These are phyloP conservation scores for Phylloboletellus chloephorus DNA, from an alignment of 1,284 basidiomycete species.

Conservation along the genomic window DNA sequence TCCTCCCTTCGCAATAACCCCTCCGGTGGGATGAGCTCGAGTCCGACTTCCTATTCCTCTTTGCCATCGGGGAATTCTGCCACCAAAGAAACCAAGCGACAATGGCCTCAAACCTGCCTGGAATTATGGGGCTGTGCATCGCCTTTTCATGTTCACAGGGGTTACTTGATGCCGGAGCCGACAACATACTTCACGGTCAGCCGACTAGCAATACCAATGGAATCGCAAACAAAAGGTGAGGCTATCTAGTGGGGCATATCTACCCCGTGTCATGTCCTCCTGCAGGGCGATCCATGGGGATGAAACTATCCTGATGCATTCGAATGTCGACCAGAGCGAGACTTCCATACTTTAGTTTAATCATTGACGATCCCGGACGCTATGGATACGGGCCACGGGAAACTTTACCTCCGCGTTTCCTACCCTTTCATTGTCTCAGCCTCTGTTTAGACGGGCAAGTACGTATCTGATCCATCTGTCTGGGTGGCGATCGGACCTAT, in stretches of 20 bases:
- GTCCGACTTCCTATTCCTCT: not conserved
- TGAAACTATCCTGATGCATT: not conserved
- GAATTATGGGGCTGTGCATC: no score
- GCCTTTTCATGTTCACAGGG: constrained; percentile 5
- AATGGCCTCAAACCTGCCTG: no score
- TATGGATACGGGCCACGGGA: not conserved
- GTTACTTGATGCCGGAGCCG: constrained; percentile 6
- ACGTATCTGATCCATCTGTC: not conserved
- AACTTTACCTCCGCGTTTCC: not conserved
- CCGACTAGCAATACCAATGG: no score
- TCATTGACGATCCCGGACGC: not conserved
- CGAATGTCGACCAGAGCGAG: constrained; percentile 8
- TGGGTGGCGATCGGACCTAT: not conserved
- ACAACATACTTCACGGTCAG: no score
- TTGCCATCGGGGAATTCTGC: no score
- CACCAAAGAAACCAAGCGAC: no score
- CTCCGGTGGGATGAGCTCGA: not conserved
- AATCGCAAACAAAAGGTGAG: not conserved
- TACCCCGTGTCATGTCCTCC: not conserved
- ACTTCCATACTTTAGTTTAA: constrained; percentile 1
- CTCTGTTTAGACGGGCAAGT: not conserved
- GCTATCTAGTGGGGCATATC: not conserved
- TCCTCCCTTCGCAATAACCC: not conserved
- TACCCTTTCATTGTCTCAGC: not conserved
- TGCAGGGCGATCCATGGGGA: constrained; percentile 5